Base-by-base conservation (phyloP, 176 grass and related monocot genomes). In the Bolboschoenus planiculmis region DNA sequence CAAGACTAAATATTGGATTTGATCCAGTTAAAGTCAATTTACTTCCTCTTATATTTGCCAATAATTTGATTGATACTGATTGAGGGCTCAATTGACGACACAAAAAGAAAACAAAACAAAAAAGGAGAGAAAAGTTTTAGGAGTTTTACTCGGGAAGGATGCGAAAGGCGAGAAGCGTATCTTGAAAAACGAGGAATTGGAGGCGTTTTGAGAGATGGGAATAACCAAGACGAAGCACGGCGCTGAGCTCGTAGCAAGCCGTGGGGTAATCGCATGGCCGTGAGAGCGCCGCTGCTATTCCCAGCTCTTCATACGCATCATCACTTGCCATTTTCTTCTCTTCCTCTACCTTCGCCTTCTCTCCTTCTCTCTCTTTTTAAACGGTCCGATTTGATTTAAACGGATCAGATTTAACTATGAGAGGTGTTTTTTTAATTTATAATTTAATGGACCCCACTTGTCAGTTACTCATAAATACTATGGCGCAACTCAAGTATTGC, bases 201-300 rank as follows among this genome's bases (percentile, higher is more conserved):
- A 90, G 72, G 27, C 59, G 31, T 81, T 97, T 97, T 15, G 92
- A 58, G 1, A 97, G 87, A 74, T 85, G 24, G 0, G 84, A 80
- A 16, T 95, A 94, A 26, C 85, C 89, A 59, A 85, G 78, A 15
- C 92, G 89, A 42, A 97, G 85, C 57, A 94, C 64, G 51, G 88
- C 56, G 39, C 73, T 85, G 63, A 97, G 87, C 82, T 94, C 95
- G 81, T 85, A 66, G 88, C 92, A 97, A 23, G 92, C 95, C 78
- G 88, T 90, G 10, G 89, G 75, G 60, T 94, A 97, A 78, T 94
- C 92, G 85, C 89, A 87, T 4, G 85, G 78, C 7, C 90, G 81
- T 13, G 81, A 89, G 57, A 97, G 78, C 55, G 89, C 90, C 7
- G 79, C 66, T 56, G 64, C 84, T 40, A 97, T 84, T 79, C 81